These are phyloP conservation scores for Xanthoconium stramineum DNA, from an alignment of 768 basidiomycete species.

Conservation along the genomic window DNA sequence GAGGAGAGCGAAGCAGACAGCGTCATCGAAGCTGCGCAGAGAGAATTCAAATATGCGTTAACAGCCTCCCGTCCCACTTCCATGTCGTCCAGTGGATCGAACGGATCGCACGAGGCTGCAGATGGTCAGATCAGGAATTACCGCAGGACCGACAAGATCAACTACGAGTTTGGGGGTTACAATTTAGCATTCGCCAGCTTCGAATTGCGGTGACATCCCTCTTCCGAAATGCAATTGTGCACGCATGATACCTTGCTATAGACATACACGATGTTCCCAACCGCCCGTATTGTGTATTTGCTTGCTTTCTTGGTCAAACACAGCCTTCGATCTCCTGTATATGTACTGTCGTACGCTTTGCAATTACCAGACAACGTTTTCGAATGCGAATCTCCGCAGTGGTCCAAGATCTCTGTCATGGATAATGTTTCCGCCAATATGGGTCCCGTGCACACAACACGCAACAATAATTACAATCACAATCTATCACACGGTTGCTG, in stretches of 20 bases:
- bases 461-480: constrained; percentile 3
- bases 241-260: constrained; percentile 22
- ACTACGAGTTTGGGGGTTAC: constrained; percentile 95
- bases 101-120: constrained; percentile 12
- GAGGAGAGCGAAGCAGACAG: constrained; percentile 48
- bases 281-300: constrained; percentile 16
- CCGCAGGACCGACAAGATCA: constrained; percentile 91
- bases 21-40: constrained; percentile 69
- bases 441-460: neutral
- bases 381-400: constrained; percentile 2
- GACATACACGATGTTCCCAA: constrained; percentile 15
- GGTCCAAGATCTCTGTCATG: constrained; percentile 1
- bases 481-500: constrained; percentile 21
- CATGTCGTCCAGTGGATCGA: constrained; percentile 19
- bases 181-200: constrained; percentile 89
- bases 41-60: constrained; percentile 67
- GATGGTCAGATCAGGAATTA: constrained; percentile 43
- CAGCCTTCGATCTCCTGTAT: constrained; percentile 12
- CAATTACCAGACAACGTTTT: constrained; percentile 18
- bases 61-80: constrained; percentile 29
- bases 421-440: neutral
- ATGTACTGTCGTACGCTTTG: constrained; percentile 16
- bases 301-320: constrained; percentile 9
- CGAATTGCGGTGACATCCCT: constrained; percentile 44
- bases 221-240: constrained; percentile 9